Conservation (phyloP, 179 eudicot genomes). For the Camellia oleifera region DNA sequence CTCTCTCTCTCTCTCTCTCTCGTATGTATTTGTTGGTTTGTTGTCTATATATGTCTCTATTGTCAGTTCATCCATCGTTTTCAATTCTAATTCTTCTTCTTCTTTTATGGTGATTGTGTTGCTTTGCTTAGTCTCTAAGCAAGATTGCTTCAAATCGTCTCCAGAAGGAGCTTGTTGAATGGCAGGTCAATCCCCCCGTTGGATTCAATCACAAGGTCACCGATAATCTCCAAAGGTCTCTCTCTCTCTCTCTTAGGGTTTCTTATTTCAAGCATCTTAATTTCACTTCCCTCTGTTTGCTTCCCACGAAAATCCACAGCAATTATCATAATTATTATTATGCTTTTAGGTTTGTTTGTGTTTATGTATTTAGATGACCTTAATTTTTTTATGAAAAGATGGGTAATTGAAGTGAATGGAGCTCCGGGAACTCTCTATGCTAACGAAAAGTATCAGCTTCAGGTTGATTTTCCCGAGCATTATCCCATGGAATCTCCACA, state of each 20-base stretch:
- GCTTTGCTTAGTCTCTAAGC: conserved; percentile 42
- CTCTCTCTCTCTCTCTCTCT: not conserved
- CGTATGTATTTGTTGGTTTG: not conserved
- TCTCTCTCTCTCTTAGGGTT: conserved; percentile 7
- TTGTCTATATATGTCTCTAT: not conserved
- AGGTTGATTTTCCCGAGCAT: conserved; percentile 80
- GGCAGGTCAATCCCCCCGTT: conserved; percentile 63
- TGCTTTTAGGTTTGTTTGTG: not conserved
- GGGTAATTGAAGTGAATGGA: conserved; percentile 69
- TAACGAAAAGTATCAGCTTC: conserved; percentile 62
- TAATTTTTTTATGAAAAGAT: conserved; percentile 31
- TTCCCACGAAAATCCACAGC: not conserved
- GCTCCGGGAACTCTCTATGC: conserved; percentile 73
- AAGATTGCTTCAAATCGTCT: conserved; percentile 62
- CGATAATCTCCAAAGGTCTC: conserved; percentile 70
- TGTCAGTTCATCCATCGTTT: not conserved
- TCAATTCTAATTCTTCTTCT: not conserved
- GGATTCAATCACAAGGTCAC: conserved; percentile 67
- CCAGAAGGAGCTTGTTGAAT: conserved; percentile 63
- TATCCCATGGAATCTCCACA: conserved; percentile 86
- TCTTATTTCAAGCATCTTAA: not conserved
- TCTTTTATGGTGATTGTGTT: not conserved
- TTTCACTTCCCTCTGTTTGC: not conserved
- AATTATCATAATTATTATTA: not conserved
- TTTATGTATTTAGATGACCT: not conserved